Conservation (phyloP, 495 filamentous ascomycete species). For the Tuber borchii region DNA sequence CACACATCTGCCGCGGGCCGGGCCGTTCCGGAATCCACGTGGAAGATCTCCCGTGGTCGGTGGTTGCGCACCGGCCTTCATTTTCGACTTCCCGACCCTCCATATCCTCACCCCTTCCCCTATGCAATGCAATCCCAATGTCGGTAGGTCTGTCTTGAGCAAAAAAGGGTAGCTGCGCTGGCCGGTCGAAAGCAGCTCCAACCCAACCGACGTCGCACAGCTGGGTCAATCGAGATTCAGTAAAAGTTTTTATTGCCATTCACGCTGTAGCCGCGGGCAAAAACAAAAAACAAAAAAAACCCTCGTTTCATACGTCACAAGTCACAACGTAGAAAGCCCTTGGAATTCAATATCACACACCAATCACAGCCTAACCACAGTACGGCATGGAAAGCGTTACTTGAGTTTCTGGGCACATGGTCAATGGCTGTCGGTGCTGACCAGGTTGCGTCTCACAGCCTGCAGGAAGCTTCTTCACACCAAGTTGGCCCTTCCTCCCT, state of each 20-base stretch:
- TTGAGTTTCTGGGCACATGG: neutral
- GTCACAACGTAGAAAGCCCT: neutral
- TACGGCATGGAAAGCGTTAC: neutral
- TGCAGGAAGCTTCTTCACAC: neutral
- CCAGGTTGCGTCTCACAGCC: neutral
- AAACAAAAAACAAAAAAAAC: neutral
- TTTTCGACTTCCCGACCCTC: neutral
- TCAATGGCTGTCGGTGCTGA: neutral
- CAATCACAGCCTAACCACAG: neutral
- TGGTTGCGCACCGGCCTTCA: neutral
- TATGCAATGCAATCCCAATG: neutral
- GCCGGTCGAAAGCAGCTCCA: neutral
- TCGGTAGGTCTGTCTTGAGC: neutral
- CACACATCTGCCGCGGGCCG: neutral
- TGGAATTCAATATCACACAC: neutral
- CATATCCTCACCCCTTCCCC: neutral
- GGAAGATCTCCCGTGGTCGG: neutral
- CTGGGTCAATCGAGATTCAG: neutral
- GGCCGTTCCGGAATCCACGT: slow-evolving; percentile 1
- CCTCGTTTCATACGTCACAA: neutral
- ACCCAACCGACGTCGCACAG: slow-evolving; percentile 1
- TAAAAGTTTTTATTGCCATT: neutral
- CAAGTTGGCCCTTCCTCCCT: neutral
- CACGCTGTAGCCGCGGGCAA: neutral
- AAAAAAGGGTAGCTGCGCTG: neutral